Evolutionary conservation across 2,329 filamentous ascomycete genomes (phyloP).

Genomic region (Diplocarpon rosae): DNA sequence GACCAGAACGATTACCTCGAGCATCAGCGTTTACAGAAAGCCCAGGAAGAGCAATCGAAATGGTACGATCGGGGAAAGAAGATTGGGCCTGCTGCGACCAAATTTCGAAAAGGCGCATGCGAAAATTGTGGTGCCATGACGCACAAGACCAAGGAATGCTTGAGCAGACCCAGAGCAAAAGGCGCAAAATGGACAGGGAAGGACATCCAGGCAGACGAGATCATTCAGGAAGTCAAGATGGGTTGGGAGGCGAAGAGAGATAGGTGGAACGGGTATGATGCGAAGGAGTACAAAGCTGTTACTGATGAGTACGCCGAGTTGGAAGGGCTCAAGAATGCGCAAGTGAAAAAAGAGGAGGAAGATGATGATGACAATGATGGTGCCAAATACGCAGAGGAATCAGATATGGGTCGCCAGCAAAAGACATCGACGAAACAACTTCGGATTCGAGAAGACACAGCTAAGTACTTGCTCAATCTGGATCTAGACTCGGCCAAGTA

Average conservation of each 20-base stretch:
- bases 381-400: constrained; percentile 83
- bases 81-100: constrained; percentile 77
- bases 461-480: constrained; percentile 89
- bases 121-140: constrained; percentile 98
- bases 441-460: constrained; percentile 88
- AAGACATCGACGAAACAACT: constrained; percentile 84
- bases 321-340: constrained; percentile 57
- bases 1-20: constrained; percentile 82
- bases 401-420: constrained; percentile 91
- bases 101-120: constrained; percentile 94
- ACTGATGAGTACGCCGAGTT: constrained; percentile 82
- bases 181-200: constrained; percentile 87
- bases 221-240: constrained; percentile 72
- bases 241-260: constrained; percentile 98
- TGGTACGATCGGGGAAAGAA: constrained; percentile 92
- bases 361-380: constrained; percentile 46
- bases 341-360: constrained; percentile 35
- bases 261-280: constrained; percentile 96
- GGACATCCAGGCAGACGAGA: constrained; percentile 88
- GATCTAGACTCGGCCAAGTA: constrained; percentile 96
- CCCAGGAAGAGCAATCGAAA: constrained; percentile 56
- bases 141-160: constrained; percentile 88
- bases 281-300: constrained; percentile 74
- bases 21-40: constrained; percentile 75
- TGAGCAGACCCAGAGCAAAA: constrained; percentile 76